Base-by-base conservation (phyloP, 306 rosid species). In the Astragalus glycyphyllos region DNA sequence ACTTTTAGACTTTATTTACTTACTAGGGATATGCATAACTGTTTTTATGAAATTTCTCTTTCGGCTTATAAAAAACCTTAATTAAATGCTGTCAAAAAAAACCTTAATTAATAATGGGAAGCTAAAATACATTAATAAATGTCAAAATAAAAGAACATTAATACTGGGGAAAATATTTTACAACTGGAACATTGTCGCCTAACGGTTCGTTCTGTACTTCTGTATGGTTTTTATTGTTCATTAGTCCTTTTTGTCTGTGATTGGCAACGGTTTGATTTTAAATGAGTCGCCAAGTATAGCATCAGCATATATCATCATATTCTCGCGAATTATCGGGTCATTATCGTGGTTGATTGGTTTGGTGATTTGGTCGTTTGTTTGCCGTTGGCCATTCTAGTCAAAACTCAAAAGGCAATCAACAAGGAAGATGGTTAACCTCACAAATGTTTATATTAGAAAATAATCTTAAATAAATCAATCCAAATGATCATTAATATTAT, bases 301-400 rank as follows among this genome's bases (percentile, higher is more conserved):
- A n/a, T n/a, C n/a, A 0, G 6, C 32, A 8, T 54, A 10, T 16
- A 7, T 4, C 7, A 56, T 55, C 20, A 58, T 58, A 67, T 58
- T 68, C 31, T 68, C 57, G 17, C 75, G 64, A 68, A 10, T 20
- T 71, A 3, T 50, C 50, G 78, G 47, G 66, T 15, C 46, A 12
- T 32, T 55, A n/a, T 58, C 54, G 55, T 58, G 11, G 7, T 13
- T 66, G 44, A 5, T 32, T 32, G 64, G 6, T 38, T 41, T 26
- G 31, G 4, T 26, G 31, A 26, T 4, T 64, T 53, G 48, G 10
- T 73, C 8, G 57, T 76, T 14, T 67, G 69, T 68, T 49, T 76
- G 75, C 47, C 75, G 75, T 76, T 69, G 71, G 56, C 58, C 14
- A 40, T 49, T 4, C 59, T 32, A 32, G 72, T 53, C 71, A 77